Percentiles rank a stretch among this genome's conserved stretches.
Evolutionary conservation across 306 rosid genomes (phyloP).

Genomic region (Albizia julibrissin): DNA sequence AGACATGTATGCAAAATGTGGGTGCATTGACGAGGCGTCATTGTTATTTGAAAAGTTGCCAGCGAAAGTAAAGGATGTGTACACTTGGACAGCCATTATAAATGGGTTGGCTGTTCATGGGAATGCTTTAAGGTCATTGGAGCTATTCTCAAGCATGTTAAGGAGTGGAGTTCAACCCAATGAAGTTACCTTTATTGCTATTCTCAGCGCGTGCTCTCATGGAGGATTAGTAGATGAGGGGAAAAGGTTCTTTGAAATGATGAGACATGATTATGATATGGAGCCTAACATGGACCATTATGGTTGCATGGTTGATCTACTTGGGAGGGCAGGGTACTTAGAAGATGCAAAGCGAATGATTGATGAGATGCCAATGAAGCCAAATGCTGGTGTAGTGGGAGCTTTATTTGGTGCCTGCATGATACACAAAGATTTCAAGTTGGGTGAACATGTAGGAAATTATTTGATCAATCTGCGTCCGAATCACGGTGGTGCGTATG

Average conservation of each 20-base stretch:
- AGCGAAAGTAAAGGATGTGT: slow-evolving; percentile 35
- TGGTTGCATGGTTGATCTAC: slow-evolving; percentile 59
- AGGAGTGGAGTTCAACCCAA: slow-evolving; percentile 45
- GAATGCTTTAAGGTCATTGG: slow-evolving; percentile 35
- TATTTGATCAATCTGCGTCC: slow-evolving; percentile 38
- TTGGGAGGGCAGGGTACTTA: slow-evolving; percentile 47
- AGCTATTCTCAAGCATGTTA: slow-evolving; percentile 43
- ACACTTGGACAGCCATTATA: slow-evolving; percentile 46
- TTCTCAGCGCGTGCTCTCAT: slow-evolving; percentile 51
- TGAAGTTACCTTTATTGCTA: slow-evolving; percentile 41
- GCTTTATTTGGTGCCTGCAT: slow-evolving; percentile 48
- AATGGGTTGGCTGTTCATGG: slow-evolving; percentile 49
- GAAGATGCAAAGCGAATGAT: slow-evolving; percentile 47
- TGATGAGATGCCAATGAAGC: slow-evolving; percentile 51
- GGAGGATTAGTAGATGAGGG: slow-evolving; percentile 49
- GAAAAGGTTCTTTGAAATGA: slow-evolving; percentile 35
- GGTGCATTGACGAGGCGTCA: slow-evolving; percentile 44
- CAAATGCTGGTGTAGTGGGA: slow-evolving; percentile 37
- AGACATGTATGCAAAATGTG: slow-evolving; percentile 53
- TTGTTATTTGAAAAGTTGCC: slow-evolving; percentile 39
- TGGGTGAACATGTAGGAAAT: slow-evolving; percentile 47
- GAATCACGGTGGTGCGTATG: slow-evolving; percentile 37
- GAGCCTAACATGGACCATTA: slow-evolving; percentile 49
- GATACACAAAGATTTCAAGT: slow-evolving; percentile 39
- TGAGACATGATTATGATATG: slow-evolving; percentile 37